Evolutionary conservation across 1,284 basidiomycete species (phyloP).

Genomic region (Bondarzewia mesenterica): DNA sequence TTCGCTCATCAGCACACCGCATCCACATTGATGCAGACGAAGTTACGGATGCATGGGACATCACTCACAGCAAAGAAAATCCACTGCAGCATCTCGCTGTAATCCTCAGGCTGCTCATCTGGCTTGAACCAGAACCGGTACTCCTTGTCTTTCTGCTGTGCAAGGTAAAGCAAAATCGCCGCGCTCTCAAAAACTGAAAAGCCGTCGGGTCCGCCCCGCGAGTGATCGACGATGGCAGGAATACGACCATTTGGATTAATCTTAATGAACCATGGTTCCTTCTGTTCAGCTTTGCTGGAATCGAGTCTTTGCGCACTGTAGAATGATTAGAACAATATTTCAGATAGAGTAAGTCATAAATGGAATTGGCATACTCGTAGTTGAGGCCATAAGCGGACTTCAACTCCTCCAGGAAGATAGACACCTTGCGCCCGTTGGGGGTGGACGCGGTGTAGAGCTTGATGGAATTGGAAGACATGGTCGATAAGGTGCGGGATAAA

Average conservation of each 20-base stretch:
- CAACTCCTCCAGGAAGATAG: slow-evolving; percentile 38
- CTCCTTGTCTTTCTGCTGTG: slow-evolving; percentile 40
- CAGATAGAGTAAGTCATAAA: slow-evolving; percentile 10
- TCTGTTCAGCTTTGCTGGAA: slow-evolving; percentile 37
- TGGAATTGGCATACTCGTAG: slow-evolving; percentile 26
- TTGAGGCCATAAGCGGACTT: slow-evolving; percentile 31
- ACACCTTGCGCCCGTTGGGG: slow-evolving; percentile 18
- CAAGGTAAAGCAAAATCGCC: slow-evolving; percentile 46
- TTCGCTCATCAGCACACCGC: not conserved
- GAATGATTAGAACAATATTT: slow-evolving; percentile 23
- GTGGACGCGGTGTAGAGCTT: slow-evolving; percentile 8
- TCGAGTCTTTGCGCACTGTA: slow-evolving; percentile 30
- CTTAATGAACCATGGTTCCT: slow-evolving; percentile 37
- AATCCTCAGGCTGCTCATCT: slow-evolving; percentile 24
- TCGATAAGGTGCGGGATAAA: not conserved
- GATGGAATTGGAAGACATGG: not conserved
- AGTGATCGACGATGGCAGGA: slow-evolving; percentile 37
- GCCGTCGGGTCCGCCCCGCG: slow-evolving; percentile 33
- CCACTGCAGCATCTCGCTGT: slow-evolving; percentile 68
- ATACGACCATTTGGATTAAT: slow-evolving; percentile 60
- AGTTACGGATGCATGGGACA: not conserved
- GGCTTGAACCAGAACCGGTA: slow-evolving; percentile 40
- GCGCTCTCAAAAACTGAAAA: slow-evolving; percentile 41
- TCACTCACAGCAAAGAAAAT: slow-evolving; percentile 62
- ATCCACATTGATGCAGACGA: not conserved